Percentiles rank a stretch among this genome's conserved stretches.
Conservation (phyloP, 2,329 filamentous ascomycete species). For the Rhynchosporium agropyri region DNA sequence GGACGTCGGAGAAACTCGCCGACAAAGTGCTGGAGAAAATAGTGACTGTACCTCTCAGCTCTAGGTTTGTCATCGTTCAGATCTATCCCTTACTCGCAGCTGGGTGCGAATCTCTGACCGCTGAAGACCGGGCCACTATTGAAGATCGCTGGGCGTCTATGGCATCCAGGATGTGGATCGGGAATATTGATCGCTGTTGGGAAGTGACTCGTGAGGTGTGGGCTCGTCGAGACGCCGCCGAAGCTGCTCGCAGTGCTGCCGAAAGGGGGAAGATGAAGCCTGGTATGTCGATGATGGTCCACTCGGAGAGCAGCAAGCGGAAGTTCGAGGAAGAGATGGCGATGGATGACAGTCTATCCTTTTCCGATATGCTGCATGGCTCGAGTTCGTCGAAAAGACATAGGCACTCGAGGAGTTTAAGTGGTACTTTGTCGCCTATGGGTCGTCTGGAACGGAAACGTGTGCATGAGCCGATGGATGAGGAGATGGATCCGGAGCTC, state of each 20-base stretch:
- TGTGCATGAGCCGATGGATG: conserved; percentile 38
- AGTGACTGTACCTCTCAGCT: conserved; percentile 63
- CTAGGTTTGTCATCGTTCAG: conserved; percentile 67
- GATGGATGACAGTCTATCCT: conserved; percentile 36
- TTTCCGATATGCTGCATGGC: conserved; percentile 39
- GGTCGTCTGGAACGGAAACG: conserved; percentile 27
- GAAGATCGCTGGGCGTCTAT: conserved; percentile 63
- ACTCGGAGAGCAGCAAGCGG: conserved; percentile 37
- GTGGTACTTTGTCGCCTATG: conserved; percentile 28
- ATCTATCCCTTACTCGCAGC: conserved; percentile 71
- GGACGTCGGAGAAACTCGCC: conserved; percentile 58
- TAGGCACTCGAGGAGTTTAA: conserved; percentile 31
- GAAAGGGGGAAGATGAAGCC: conserved; percentile 33
- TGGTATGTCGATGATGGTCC: conserved; percentile 29
- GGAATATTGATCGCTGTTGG: conserved; percentile 66
- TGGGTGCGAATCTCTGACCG: conserved; percentile 62
- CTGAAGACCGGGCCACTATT: conserved; percentile 66
- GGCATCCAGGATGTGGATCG: conserved; percentile 63
- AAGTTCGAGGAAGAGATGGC: conserved; percentile 40
- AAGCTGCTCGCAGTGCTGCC: conserved; percentile 26
- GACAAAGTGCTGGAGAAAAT: conserved; percentile 63
- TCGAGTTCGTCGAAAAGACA: conserved; percentile 32
- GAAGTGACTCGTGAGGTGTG: conserved; percentile 69
- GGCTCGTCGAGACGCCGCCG: conserved; percentile 58
- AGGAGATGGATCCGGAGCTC: conserved; percentile 58